A percentile compares a stretch with the other conserved stretches of the same genome.
Evolutionary conservation across 768 basidiomycete species (phyloP).

Genomic region (Collybiopsis confluens): DNA sequence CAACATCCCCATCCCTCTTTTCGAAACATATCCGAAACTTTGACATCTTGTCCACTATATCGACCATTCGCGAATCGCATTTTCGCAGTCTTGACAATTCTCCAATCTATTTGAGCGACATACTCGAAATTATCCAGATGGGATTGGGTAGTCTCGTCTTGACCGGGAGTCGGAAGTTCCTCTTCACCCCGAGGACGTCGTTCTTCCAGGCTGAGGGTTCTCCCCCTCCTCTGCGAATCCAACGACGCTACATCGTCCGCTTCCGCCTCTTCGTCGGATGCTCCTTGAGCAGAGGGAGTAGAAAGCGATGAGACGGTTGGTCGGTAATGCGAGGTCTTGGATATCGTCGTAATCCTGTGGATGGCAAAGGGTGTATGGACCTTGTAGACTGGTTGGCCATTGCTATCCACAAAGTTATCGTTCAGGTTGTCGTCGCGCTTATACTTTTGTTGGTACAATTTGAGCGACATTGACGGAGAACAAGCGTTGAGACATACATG

Average conservation of each 20-base stretch:
- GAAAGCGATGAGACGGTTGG: not conserved
- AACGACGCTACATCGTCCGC: not conserved
- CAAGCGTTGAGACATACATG: no score
- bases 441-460: no score
- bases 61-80: slow-evolving; percentile 22
- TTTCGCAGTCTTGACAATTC: slow-evolving; percentile 21
- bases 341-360: not conserved
- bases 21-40: slow-evolving; percentile 21
- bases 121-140: not conserved
- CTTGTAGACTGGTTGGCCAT: not conserved
- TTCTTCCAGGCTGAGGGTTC: slow-evolving; percentile 13
- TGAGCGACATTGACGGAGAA: no score
- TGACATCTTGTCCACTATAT: slow-evolving; percentile 19
- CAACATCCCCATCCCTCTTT: slow-evolving; percentile 18
- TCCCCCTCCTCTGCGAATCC: slow-evolving; percentile 13
- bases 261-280: not conserved
- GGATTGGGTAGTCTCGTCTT: no score
- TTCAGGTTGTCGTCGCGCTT: not conserved
- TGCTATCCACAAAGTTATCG: not conserved
- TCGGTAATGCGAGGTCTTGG: not conserved
- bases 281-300: not conserved
- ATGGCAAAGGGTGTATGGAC: not conserved
- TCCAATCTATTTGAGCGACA: slow-evolving; percentile 32
- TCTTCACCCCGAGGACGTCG: no score
- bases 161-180: no score